These are phyloP conservation scores for Trypanosoma rangeli DNA, from an alignment of 208 protist species.

Conservation along the genomic window DNA sequence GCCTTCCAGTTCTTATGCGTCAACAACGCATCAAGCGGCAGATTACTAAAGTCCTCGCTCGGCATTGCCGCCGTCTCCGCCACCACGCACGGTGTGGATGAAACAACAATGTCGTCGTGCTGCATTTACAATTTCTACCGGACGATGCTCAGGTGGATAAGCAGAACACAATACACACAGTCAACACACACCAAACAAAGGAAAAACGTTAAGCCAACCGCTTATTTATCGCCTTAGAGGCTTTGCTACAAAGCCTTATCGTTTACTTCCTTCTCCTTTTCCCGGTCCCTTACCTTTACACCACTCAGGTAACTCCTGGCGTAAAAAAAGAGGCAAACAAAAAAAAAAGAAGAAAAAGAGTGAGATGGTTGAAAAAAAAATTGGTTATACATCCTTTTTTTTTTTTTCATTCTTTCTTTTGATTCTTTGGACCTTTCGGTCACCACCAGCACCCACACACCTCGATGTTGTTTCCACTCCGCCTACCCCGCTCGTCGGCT, in stretches of 20 bases:
- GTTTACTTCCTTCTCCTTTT: conserved; percentile 7
- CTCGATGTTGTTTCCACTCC: too few relatives aligned
- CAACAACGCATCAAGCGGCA: conserved; percentile 50
- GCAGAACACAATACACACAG: background rate
- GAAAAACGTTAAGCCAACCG: background rate
- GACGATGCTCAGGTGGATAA: conserved; percentile 32
- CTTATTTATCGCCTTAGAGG: too few relatives aligned
- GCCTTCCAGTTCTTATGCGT: conserved; percentile 78
- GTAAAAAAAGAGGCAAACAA: conserved; percentile 20
- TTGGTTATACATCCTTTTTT: background rate
- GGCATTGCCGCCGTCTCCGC: background rate
- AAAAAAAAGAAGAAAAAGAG: conserved; percentile 8
- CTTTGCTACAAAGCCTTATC: background rate
- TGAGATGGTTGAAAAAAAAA: conserved; percentile 13
- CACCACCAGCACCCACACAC: too few relatives aligned
- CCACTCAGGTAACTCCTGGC: background rate
- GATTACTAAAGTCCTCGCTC: conserved; percentile 56
- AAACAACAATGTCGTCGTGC: background rate
- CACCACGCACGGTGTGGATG: background rate
- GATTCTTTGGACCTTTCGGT: too few relatives aligned
- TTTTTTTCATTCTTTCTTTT: background rate
- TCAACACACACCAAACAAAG: background rate
- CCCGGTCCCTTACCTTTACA: background rate
- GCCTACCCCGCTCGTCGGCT: too few relatives aligned
- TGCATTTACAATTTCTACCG: conserved; percentile 12